Conservation (phyloP, 2,329 filamentous ascomycete species). For the Penicillium sp. region DNA sequence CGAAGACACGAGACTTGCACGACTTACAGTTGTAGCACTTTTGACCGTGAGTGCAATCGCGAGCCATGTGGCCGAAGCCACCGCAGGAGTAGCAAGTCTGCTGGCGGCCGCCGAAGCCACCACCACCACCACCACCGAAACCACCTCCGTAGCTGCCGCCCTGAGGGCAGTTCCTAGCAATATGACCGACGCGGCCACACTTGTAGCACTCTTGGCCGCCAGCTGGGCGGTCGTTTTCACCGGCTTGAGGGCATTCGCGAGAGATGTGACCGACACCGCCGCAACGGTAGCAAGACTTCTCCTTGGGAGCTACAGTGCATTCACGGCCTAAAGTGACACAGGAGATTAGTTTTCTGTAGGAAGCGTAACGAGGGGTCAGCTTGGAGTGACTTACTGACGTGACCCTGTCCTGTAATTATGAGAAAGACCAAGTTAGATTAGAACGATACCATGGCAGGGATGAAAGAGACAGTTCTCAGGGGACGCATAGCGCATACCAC, state of each 20-base stretch:
- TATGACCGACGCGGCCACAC: constrained; percentile 96
- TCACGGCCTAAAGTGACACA: constrained; percentile 70
- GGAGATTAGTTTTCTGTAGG: constrained; percentile 15
- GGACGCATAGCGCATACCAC: constrained; percentile 60
- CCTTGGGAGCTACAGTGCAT: constrained; percentile 86
- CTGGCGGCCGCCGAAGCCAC: constrained; percentile 59
- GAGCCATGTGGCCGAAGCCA: constrained; percentile 94
- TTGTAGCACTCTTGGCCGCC: constrained; percentile 87
- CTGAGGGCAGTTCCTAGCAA: constrained; percentile 71
- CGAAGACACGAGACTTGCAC: not conserved
- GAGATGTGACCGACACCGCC: constrained; percentile 88
- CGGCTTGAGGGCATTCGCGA: constrained; percentile 68
- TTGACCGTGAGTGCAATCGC: constrained; percentile 98
- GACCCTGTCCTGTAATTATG: constrained; percentile 62
- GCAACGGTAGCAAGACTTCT: constrained; percentile 70
- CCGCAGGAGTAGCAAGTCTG: constrained; percentile 99
- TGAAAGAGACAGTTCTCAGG: not conserved
- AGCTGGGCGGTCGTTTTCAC: constrained; percentile 51
- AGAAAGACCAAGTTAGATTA: constrained; percentile 28
- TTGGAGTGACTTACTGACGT: constrained; percentile 69
- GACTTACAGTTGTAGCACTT: constrained; percentile 97
- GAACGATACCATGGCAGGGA: constrained; percentile 4
- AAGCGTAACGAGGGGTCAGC: constrained; percentile 2
- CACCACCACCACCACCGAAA: constrained; percentile 54
- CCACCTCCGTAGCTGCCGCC: constrained; percentile 44